These are phyloP conservation scores for Actinomucor elegans DNA, from an alignment of 371 early-diverging fungal species.

Conservation along the genomic window DNA sequence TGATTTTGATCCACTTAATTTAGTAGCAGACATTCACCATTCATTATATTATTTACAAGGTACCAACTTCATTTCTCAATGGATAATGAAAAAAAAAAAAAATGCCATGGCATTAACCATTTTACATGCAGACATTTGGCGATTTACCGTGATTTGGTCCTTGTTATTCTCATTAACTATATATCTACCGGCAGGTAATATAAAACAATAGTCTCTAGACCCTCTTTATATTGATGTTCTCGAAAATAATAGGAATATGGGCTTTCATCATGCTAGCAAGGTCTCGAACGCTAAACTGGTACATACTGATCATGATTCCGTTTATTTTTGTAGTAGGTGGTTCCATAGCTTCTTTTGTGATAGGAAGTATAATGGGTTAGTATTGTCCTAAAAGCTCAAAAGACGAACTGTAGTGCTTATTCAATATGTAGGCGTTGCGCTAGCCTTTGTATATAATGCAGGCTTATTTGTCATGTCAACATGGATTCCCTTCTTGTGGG, in stretches of 20 bases:
- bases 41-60: conserved; percentile 47
- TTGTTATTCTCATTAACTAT: conserved; percentile 39
- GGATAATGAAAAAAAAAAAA: too few species aligned
- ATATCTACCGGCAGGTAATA: conserved; percentile 49
- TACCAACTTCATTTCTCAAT: too few species aligned
- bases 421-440: conserved; percentile 47
- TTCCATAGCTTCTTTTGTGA: conserved; percentile 54
- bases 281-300: conserved; percentile 52
- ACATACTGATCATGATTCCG: conserved; percentile 46
- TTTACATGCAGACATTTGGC: conserved; percentile 50
- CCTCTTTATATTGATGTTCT: too few species aligned
- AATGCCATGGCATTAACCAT: too few species aligned
- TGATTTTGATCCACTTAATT: conserved; percentile 37
- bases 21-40: conserved; percentile 47
- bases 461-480: conserved; percentile 70
- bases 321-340: conserved; percentile 55
- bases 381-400: neutral
- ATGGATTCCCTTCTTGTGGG: conserved; percentile 72
- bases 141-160: conserved; percentile 50
- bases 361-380: conserved; percentile 63
- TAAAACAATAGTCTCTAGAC: too few species aligned
- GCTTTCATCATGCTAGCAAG: conserved; percentile 55
- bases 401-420: neutral
- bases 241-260: conserved; percentile 34
- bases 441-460: conserved; percentile 61